Evolutionary conservation across 1,284 basidiomycete species (phyloP), one percentile per base, ranked within the genome.

Genomic region (Gomphus sp.): DNA sequence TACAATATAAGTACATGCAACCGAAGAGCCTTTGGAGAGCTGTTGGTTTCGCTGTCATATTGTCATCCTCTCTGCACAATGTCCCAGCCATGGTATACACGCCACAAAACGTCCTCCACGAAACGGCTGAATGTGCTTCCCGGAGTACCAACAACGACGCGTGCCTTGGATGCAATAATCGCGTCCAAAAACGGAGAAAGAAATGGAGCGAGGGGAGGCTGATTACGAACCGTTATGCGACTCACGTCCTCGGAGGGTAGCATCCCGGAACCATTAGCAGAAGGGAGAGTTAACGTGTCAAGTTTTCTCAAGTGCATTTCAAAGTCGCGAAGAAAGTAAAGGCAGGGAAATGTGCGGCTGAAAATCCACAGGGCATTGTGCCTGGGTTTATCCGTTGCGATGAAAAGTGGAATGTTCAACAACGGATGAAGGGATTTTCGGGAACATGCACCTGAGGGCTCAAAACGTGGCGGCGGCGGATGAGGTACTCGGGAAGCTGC

Each of bases 81-180:
- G 44, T 72, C 69, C 63, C 72, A 70, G 1, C 76, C 76, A 65
- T 84, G 84, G 66, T 80, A 79, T 55, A 69, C 74, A 61, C 78
- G 73, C 83, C 87, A 87, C 61, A 90, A 66, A 16, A 87, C 79
- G 61, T 87, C 84, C 59, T 76, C 71, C 14, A 86, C 77, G 63
- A 84, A 91, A 56, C 75, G 72, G 68, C 85, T 87, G 65, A 89
- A 91, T 34, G 89, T 90, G 66, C 87, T 89, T 55, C 78, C 76
- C 52, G 80, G 76, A 11, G 87, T 91, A 1, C 84, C 85, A 0
- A 84, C 78, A 37, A 87, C 76, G n/a, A 67, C 72, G 65, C 73
- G 70, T 1, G 82, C 84, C 55, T 75, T 75, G 0, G 79, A 80
- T 18, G 81, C 78, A 36, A 90, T 77, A 70, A 89, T 76, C 8